Evolutionary conservation across 192 early-diverging fungal species (phyloP), one percentile per base, ranked within the genome.

Genomic region (Borealophlyctis nickersoniae): DNA sequence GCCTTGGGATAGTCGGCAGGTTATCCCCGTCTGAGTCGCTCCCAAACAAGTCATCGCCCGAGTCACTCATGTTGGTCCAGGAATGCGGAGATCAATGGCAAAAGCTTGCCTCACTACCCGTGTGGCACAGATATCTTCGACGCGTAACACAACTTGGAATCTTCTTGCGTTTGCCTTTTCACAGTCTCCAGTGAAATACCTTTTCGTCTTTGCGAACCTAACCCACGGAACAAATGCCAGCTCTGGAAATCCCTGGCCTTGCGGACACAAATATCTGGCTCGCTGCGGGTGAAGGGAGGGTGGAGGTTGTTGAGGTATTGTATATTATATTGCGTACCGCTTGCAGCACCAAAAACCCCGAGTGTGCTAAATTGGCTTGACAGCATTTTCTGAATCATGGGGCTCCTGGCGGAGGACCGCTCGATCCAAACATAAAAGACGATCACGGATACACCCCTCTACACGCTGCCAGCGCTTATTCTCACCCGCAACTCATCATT

Each of bases 361-460:
- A 36, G 28, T 81, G 24, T 72, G 79, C 68, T 68, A 78, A 52
- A 67, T 87, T 27, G 53, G 89, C 29, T 70, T 75, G 34, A 58
- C 66, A 28, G 87, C 88, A 30, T 64, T 77, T 13, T 67, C 76
- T 50, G 71, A 78, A 30, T 22, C 31, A 31, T 24, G 66, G 66
- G 14, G 66, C 58, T 27, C 57, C 58, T 3, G 49, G 39, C 35
- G 69, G 58, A 9, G 36, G 29, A 24, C 58, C 69, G 28, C 36
- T 69, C 19, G 62, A 77, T n/a, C 63, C 69, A 14, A 84, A 93
- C 69, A 78, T 74, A 30, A 81, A 89, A 65, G 92, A 95, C 60
- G 73, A 87, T 28, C 86, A 81, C 60, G 92, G 92, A 14, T 93
- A 93, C 70, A 89, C 88, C 2, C 84, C 91, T 0, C 68, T 95